Evolutionary conservation across 2,329 filamentous ascomycete species (phyloP).

Genomic region (Fusarium tanahbumbuense): DNA sequence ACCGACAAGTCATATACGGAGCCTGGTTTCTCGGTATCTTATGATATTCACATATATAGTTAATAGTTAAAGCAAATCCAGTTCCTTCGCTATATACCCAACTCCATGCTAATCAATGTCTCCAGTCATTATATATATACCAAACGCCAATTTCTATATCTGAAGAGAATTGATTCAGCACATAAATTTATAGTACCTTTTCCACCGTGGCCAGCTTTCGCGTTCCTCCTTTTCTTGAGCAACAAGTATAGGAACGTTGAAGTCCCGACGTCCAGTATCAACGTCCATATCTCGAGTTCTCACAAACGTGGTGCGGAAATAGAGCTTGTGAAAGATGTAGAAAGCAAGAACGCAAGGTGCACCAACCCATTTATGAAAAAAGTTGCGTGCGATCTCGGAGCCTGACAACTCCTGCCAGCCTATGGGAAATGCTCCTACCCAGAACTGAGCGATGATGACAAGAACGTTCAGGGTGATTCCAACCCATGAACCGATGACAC

Average conservation of each 20-base stretch:
- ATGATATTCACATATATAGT: neutral
- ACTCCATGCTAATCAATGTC: constrained; percentile 35
- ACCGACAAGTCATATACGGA: neutral
- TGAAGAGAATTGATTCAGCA: constrained; percentile 60
- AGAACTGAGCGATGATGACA: constrained; percentile 87
- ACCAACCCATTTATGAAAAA: constrained; percentile 80
- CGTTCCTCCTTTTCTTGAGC: constrained; percentile 83
- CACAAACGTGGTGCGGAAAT: constrained; percentile 75
- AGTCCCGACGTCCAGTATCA: constrained; percentile 83
- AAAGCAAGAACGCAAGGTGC: constrained; percentile 75
- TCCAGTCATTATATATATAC: constrained; percentile 13
- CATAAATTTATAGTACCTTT: constrained; percentile 77
- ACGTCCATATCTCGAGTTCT: constrained; percentile 83
- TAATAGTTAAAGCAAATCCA: neutral
- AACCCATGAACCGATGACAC: constrained; percentile 82
- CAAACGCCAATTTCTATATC: neutral
- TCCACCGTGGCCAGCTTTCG: constrained; percentile 79
- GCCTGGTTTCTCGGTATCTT: neutral
- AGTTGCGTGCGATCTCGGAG: constrained; percentile 66
- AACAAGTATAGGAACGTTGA: constrained; percentile 82
- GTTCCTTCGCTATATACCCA: constrained; percentile 7
- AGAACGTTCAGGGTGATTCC: constrained; percentile 80
- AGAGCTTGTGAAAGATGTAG: constrained; percentile 81
- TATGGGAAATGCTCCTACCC: constrained; percentile 84
- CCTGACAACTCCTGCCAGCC: constrained; percentile 61